Percentiles rank a stretch among this genome's conserved stretches.
Evolutionary conservation across 176 grass and related monocot species (phyloP).

Genomic region (Miscanthus lutarioriparius): DNA sequence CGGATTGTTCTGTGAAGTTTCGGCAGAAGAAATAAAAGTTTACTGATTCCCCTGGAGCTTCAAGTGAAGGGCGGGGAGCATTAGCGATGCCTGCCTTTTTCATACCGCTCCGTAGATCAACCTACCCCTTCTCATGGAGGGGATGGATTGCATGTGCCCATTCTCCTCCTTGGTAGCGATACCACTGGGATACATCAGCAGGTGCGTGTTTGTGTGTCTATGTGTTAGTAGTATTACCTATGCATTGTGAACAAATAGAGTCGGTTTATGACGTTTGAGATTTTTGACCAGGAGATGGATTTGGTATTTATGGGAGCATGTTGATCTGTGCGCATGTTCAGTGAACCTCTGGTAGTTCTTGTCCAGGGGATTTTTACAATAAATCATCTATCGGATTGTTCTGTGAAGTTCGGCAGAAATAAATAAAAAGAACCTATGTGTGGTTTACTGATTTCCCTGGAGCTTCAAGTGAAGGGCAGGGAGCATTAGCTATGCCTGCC

Average conservation of each 20-base stretch:
- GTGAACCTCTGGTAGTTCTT: neutral
- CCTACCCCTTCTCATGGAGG: neutral
- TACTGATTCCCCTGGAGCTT: constrained; percentile 39
- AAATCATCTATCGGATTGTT: no score
- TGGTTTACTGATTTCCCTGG: neutral
- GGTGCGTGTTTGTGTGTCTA: no score
- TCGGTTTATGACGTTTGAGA: no score
- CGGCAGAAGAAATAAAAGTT: neutral
- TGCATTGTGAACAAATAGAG: no score
- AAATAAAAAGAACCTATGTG: neutral
- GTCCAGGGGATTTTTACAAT: no score
- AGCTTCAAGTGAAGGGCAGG: constrained; percentile 61
- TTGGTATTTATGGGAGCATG: no score
- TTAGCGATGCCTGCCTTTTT: constrained; percentile 55
- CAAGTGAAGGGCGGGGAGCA: constrained; percentile 48
- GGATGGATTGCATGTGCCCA: constrained; percentile 18
- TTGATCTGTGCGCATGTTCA: neutral
- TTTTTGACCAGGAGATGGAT: no score
- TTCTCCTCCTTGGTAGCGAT: constrained; percentile 26
- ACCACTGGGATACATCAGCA: constrained; percentile 36
- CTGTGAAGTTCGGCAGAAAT: no score
- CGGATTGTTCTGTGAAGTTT: neutral
- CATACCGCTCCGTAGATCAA: constrained; percentile 54
- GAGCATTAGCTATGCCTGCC: constrained; percentile 44
- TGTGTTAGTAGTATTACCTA: no score